Evolutionary conservation across 2,329 filamentous ascomycete species (phyloP), one percentile per base, ranked within the genome.

Genomic region (Fusarium sp.): DNA sequence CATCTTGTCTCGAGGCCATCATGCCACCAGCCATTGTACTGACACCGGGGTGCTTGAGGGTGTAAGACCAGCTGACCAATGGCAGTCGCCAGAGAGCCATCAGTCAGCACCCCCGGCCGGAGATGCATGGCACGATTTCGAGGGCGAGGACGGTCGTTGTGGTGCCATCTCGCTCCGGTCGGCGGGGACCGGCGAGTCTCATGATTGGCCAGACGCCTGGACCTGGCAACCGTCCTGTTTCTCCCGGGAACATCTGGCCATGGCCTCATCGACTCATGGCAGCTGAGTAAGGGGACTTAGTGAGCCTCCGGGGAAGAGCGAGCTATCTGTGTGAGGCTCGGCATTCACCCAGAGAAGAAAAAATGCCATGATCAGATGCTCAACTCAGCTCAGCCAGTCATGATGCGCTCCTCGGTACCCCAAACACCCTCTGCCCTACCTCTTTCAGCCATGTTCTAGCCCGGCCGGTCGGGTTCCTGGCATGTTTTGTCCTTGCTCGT

Each of bases 121-220:
- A 68, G 62, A 61, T 64, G 50, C 67, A 72, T 79, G 77, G 74
- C 66, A 73, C 76, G 77, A 79, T 79, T 79, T 71, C 62, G 57
- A 72, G 45, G 66, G 62, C 58, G 57, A 56, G 54, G 60, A 52
- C 57, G 65, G 59, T 36, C 62, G 70, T 62, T 65, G 75, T 79
- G 76, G 77, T 79, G 77, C 77, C 56, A 79, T 79, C 70, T 66
- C 75, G 63, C 66, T 69, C 73, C 68, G 50, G 64, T 70, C 76
- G 77, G 77, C 75, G 75, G 77, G 66, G 74, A 73, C 77, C 76
- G 77, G 68, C 36, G 70, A 57, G 40, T 40, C 63, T 62, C 59
- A 50, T 77, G 74, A 79, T 79, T 79, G 77, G 77, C 54, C 68
- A 59, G 59, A 42, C 31, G 31, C 2, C n/a, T 9, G 54, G 50